Percentiles rank a stretch among this genome's conserved stretches.
These are phyloP conservation scores for Phlebopus sp. DNA, from an alignment of 1,284 basidiomycete genomes.

Conservation along the genomic window DNA sequence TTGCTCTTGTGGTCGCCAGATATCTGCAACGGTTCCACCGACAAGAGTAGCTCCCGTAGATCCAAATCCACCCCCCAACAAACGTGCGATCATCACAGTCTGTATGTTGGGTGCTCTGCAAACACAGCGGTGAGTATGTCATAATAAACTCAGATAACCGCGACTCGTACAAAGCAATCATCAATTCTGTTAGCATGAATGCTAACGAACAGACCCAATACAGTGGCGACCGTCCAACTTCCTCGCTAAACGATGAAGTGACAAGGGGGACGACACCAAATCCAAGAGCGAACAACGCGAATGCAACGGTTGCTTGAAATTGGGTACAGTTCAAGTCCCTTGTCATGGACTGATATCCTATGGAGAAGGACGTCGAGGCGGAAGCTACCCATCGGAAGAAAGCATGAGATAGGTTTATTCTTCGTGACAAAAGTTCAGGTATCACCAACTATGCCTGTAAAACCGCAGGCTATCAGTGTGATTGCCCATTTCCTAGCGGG, in stretches of 20 bases:
- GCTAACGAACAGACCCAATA: slow-evolving; percentile 58
- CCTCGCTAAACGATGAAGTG: slow-evolving; percentile 73
- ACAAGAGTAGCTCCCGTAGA: slow-evolving; percentile 70
- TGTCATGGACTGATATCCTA: slow-evolving; percentile 61
- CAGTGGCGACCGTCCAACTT: slow-evolving; percentile 70
- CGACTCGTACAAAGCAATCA: slow-evolving; percentile 54
- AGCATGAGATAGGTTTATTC: not conserved
- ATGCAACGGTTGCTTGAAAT: slow-evolving; percentile 58
- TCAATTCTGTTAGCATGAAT: slow-evolving; percentile 60
- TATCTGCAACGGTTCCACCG: slow-evolving; percentile 74
- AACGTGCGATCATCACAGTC: slow-evolving; percentile 65
- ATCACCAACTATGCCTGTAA: slow-evolving; percentile 11
- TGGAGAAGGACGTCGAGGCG: slow-evolving; percentile 53
- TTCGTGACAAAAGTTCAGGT: not conserved
- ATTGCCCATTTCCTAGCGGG: slow-evolving; percentile 38
- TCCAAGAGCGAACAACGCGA: slow-evolving; percentile 63
- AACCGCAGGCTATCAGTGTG: slow-evolving; percentile 8
- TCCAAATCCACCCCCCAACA: slow-evolving; percentile 63
- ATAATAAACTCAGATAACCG: not conserved
- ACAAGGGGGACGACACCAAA: slow-evolving; percentile 71
- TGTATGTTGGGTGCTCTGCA: slow-evolving; percentile 62
- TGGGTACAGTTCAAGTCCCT: slow-evolving; percentile 59
- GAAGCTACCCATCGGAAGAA: slow-evolving; percentile 37
- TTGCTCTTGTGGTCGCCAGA: slow-evolving; percentile 62
- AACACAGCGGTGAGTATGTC: not conserved